A percentile compares a stretch with the other conserved stretches of the same genome.
These are phyloP conservation scores for Botrytis medusae DNA, from an alignment of 2,329 filamentous ascomycete genomes.

Conservation along the genomic window DNA sequence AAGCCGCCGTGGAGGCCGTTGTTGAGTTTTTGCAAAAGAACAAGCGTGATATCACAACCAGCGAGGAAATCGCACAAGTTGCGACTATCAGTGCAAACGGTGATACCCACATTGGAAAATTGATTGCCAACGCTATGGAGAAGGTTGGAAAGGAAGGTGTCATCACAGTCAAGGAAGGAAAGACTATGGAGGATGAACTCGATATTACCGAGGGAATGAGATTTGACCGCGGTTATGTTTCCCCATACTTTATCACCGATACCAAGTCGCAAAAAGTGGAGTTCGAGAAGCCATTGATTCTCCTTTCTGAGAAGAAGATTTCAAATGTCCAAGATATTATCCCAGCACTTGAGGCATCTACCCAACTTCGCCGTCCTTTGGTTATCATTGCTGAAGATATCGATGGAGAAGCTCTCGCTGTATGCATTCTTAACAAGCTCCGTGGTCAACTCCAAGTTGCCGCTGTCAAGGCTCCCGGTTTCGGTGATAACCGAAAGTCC, in stretches of 20 bases:
- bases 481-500: constrained; percentile 99
- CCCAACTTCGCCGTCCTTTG: constrained; percentile 89
- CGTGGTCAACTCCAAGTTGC: constrained; percentile 98
- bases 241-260: constrained; percentile 99
- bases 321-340: constrained; percentile 99
- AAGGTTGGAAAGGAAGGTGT: constrained; percentile 99
- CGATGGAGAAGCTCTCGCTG: constrained; percentile 94
- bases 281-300: constrained; percentile 98
- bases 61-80: constrained; percentile 94
- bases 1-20: constrained; percentile 92
- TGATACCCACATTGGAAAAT: constrained; percentile 88
- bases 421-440: constrained; percentile 99
- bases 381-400: constrained; percentile 99
- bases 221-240: constrained; percentile 98
- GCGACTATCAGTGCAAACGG: constrained; percentile 98
- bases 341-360: constrained; percentile 94
- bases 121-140: constrained; percentile 99
- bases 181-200: constrained; percentile 96
- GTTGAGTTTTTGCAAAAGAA: constrained; percentile 93
- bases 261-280: constrained; percentile 98
- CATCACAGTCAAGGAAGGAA: constrained; percentile 99
- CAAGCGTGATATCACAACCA: constrained; percentile 98
- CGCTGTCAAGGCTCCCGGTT: constrained; percentile 97
- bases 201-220: constrained; percentile 99
- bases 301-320: constrained; percentile 99